Percentiles rank a stretch among this genome's conserved stretches.
Conservation (phyloP, 2,329 filamentous ascomycete species). For the Dothiorella sarmentorum region DNA sequence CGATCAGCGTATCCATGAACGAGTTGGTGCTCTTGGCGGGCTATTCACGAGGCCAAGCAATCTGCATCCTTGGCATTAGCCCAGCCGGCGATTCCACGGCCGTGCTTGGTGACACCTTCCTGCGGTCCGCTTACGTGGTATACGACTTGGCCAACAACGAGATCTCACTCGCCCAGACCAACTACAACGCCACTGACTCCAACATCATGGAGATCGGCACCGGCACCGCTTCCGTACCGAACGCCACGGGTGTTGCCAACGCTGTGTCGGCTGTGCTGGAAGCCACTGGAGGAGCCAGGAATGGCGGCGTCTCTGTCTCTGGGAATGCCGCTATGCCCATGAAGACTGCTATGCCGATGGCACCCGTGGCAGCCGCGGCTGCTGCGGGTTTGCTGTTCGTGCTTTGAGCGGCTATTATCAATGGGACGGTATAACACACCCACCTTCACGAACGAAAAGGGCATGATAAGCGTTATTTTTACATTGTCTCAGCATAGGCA, state of each 20-base stretch:
- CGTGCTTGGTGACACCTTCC: constrained; percentile 60
- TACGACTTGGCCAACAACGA: constrained; percentile 60
- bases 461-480: constrained; percentile 1
- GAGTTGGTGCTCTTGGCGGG: constrained; percentile 56
- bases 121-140: constrained; percentile 61
- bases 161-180: constrained; percentile 59
- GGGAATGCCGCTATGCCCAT: constrained; percentile 18
- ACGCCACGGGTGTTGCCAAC: constrained; percentile 50
- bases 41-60: constrained; percentile 35
- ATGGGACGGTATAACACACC: too few species aligned
- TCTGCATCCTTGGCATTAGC: constrained; percentile 51
- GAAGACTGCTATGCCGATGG: constrained; percentile 20
- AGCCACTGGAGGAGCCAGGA: constrained; percentile 44
- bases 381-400: constrained; percentile 17
- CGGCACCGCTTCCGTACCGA: constrained; percentile 49
- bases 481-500: not conserved
- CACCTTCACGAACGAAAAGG: not conserved
- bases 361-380: constrained; percentile 8
- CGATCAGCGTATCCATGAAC: constrained; percentile 53
- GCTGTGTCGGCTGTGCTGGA: constrained; percentile 49
- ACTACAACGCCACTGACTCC: constrained; percentile 53
- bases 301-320: constrained; percentile 29
- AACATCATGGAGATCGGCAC: constrained; percentile 54
- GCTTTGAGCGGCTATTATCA: not conserved
- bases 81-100: constrained; percentile 47